A percentile compares a stretch with the other conserved stretches of the same genome.
Evolutionary conservation across 805 yeast species (phyloP).

Genomic region (Candida awuae): DNA sequence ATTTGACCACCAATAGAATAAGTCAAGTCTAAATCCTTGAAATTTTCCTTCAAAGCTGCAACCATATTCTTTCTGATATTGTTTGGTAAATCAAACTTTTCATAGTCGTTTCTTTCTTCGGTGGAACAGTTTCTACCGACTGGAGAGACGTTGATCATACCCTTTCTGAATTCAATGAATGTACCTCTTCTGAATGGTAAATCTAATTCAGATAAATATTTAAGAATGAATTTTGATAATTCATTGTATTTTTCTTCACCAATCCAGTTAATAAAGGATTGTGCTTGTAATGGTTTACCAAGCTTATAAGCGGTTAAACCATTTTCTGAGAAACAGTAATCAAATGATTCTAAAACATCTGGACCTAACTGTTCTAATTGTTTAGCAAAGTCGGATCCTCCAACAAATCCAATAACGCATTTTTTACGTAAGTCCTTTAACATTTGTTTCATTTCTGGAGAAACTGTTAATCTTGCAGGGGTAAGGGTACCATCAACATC

Average conservation of each 20-base stretch:
- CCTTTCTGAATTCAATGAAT: conserved; percentile 97
- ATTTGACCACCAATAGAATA: conserved; percentile 99
- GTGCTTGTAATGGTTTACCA: conserved; percentile 84
- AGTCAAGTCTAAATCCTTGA: conserved; percentile 79
- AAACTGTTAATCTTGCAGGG: conserved; percentile 74
- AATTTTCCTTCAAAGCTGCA: conserved; percentile 70
- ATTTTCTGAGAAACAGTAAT: conserved; percentile 94
- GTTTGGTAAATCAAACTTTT: conserved; percentile 71
- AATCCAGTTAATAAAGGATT: conserved; percentile 89
- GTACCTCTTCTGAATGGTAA: conserved; percentile 98
- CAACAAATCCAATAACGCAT: conserved; percentile 94
- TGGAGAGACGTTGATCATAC: conserved; percentile 98
- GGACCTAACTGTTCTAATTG: conserved; percentile 95
- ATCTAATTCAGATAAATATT: conserved; percentile 77
- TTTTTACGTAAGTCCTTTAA: conserved; percentile 76
- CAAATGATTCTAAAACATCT: conserved; percentile 70
- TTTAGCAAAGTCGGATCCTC: conserved; percentile 91
- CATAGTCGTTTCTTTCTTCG: conserved; percentile 88
- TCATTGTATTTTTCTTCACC: conserved; percentile 93
- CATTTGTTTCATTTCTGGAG: conserved; percentile 69
- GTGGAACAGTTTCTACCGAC: conserved; percentile 97
- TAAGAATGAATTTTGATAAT: conserved; percentile 76
- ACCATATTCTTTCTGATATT: conserved; percentile 82
- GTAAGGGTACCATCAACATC: conserved; percentile 99
- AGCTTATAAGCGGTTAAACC: conserved; percentile 95